Evolutionary conservation across 306 rosid species (phyloP), one percentile per base, ranked within the genome.

Genomic region (Carpinus viminea): DNA sequence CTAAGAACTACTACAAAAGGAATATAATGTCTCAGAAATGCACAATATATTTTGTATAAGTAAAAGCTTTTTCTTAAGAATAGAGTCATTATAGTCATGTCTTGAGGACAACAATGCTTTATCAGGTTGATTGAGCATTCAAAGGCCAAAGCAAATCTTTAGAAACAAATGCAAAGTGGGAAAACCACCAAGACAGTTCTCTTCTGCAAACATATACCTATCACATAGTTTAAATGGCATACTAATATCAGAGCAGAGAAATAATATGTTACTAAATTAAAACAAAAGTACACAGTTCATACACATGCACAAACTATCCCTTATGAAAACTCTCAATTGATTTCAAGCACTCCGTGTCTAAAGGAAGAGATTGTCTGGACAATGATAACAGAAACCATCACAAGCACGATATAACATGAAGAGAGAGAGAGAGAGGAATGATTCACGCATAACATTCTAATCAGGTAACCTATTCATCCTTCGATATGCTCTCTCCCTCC

Each of bases 331-430:
- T 15, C n/a, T 26, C 8, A 31, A 62, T 28, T 15, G 45, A 62
- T 13, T 31, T n/a, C 69, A 4, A 21, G 28, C 2, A 0, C n/a
- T 62, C 13, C n/a, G 13, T 31, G n/a, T 28, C 45, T 31, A 28
- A 68, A 68, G 28, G 52, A 68, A 38, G 52, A 68, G 17, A 18
- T 17, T n/a, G 2, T 45, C 26, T 45, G 31, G 53, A 7, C 31
- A 46, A n/a, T 43, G 53, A 68, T 20, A 45, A 68, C 69, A 62
- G 41, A 28, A 24, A 13, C 73, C 52, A 68, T 68, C 52, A n/a
- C 28, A 18, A 68, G 45, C 53, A 45, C 3, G 20, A 17, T 41
- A 11, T 11, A 68, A 18, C 36, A 45, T 45, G 52, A 68, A 41
- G 28, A 68, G 45, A 68, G 73, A 0, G 47, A 48, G 52, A 12